A percentile compares a stretch with the other conserved stretches of the same genome.
Evolutionary conservation across 2,329 filamentous ascomycete genomes (phyloP).

Genomic region (Cercospora janseana): DNA sequence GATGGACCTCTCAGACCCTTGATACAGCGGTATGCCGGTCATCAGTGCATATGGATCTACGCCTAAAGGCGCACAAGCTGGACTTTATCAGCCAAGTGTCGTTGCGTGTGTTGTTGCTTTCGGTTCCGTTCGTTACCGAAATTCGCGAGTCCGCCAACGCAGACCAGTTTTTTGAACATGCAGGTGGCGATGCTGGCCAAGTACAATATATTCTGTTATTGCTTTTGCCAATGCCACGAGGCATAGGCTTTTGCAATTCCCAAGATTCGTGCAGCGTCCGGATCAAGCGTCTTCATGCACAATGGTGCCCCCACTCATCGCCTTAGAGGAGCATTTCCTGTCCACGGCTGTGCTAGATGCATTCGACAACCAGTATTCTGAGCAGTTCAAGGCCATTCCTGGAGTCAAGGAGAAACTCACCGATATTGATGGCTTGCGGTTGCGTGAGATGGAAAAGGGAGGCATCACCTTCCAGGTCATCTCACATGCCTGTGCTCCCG

Average conservation of each 20-base stretch:
- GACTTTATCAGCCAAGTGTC: constrained; percentile 5
- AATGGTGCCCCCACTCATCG: constrained; percentile 38
- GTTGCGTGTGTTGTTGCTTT: constrained; percentile 5
- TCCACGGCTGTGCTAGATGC: constrained; percentile 36
- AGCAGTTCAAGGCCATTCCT: constrained; percentile 37
- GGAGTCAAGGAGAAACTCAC: constrained; percentile 32
- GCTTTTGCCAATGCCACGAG: neutral
- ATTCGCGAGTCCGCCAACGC: neutral
- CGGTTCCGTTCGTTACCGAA: constrained; percentile 15
- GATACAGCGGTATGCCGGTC: neutral
- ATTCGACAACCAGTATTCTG: constrained; percentile 32
- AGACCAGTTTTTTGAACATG: neutral
- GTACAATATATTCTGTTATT: constrained; percentile 5
- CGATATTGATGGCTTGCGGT: constrained; percentile 32
- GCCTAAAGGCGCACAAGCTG: constrained; percentile 2
- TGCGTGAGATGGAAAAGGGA: constrained; percentile 37
- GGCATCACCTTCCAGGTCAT: constrained; percentile 38
- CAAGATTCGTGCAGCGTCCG: neutral
- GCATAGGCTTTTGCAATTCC: neutral
- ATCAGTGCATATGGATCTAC: constrained; percentile 9
- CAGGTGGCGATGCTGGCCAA: neutral
- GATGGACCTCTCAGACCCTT: neutral
- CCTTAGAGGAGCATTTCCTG: constrained; percentile 41
- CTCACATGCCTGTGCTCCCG: constrained; percentile 36
- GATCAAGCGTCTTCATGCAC: constrained; percentile 5